A percentile compares a stretch with the other conserved stretches of the same genome.
Conservation (phyloP, 495 filamentous ascomycete species). For the Schizothecium vesticola region DNA sequence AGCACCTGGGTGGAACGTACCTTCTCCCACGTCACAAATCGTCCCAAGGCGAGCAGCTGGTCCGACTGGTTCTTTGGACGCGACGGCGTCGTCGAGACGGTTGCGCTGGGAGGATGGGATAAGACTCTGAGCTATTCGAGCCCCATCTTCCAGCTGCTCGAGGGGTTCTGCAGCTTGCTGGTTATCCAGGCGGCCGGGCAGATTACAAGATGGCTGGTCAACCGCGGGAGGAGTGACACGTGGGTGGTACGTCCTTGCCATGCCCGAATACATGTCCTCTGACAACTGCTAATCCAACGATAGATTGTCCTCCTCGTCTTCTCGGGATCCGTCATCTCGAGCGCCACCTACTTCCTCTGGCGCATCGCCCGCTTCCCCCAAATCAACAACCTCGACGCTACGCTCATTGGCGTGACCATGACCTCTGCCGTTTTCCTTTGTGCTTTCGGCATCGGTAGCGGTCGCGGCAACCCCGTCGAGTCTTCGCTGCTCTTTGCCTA, state of each 20-base stretch:
- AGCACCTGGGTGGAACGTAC: conserved; percentile 78
- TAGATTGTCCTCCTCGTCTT: conserved; percentile 83
- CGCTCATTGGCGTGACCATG: conserved; percentile 84
- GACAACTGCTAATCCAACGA: conserved; percentile 24
- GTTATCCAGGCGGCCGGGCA: conserved; percentile 94
- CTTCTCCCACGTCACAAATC: conserved; percentile 52
- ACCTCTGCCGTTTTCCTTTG: conserved; percentile 88
- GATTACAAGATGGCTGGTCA: conserved; percentile 93
- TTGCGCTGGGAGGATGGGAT: conserved; percentile 84
- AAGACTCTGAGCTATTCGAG: conserved; percentile 84
- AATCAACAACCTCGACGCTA: conserved; percentile 89
- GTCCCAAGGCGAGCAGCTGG: conserved; percentile 53
- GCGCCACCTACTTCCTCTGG: conserved; percentile 94
- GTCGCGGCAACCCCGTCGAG: conserved; percentile 92
- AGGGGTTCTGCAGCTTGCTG: conserved; percentile 92
- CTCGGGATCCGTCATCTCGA: conserved; percentile 86
- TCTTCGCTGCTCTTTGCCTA: conserved; percentile 95
- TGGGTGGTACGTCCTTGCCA: conserved; percentile 78
- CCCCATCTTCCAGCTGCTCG: conserved; percentile 88
- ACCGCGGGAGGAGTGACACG: conserved; percentile 81
- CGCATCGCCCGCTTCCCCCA: conserved; percentile 88
- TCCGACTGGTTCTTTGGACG: conserved; percentile 80
- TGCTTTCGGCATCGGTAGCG: conserved; percentile 90
- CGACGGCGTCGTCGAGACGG: conserved; percentile 68
- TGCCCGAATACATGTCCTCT: conserved; percentile 5